A percentile compares a stretch with the other conserved stretches of the same genome.
These are phyloP conservation scores for Fusarium fujikuroi DNA, from an alignment of 2,329 filamentous ascomycete species.

Conservation along the genomic window DNA sequence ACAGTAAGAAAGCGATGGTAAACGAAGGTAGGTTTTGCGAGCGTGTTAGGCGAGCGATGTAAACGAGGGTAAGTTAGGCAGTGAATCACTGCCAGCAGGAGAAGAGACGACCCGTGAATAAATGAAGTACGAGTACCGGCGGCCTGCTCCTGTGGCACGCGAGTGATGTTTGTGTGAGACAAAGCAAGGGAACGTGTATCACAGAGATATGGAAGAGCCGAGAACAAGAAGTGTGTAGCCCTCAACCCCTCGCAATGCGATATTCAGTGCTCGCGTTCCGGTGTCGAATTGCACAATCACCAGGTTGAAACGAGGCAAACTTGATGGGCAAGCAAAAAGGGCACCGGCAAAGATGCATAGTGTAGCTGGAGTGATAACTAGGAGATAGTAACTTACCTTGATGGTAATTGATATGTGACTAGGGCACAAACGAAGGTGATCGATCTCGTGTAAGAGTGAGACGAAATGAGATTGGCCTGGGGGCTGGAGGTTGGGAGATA, in stretches of 20 bases:
- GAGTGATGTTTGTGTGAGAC: constrained; percentile 48
- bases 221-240: constrained; percentile 27
- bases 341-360: neutral
- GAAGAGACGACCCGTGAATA: constrained; percentile 17
- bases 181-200: constrained; percentile 41
- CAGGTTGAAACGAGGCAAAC: constrained; percentile 14
- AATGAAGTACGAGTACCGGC: constrained; percentile 17
- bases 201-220: constrained; percentile 36
- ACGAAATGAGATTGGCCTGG: constrained; percentile 30
- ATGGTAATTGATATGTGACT: constrained; percentile 34
- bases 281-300: constrained; percentile 3
- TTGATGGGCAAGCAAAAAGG: neutral
- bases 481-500: constrained; percentile 7
- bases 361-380: neutral
- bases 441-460: constrained; percentile 34
- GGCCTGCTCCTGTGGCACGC: constrained; percentile 20
- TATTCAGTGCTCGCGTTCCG: constrained; percentile 19
- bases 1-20: constrained; percentile 5
- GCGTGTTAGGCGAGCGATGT: constrained; percentile 3
- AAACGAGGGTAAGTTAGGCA: constrained; percentile 1
- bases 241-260: constrained; percentile 29
- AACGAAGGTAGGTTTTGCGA: constrained; percentile 19
- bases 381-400: constrained; percentile 20
- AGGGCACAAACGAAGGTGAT: constrained; percentile 36
- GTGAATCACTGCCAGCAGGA: constrained; percentile 28